Conservation (phyloP, 305 asterid species). For the Petunia hybrid region DNA sequence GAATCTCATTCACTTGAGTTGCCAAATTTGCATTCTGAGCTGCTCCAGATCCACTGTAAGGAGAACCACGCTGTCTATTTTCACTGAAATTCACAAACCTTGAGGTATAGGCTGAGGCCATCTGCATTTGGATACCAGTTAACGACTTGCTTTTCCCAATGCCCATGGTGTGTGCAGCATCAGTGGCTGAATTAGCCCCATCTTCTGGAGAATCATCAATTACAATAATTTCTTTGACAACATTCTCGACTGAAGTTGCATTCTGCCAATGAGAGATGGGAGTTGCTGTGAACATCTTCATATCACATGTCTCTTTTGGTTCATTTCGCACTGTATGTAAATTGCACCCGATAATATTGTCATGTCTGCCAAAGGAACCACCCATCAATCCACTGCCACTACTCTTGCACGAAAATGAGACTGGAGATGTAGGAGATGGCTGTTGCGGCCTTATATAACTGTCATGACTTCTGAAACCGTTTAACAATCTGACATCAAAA, state of each 20-base stretch:
- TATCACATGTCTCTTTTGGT: slow-evolving; percentile 39
- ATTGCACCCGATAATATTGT: slow-evolving; percentile 44
- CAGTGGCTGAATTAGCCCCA: slow-evolving; percentile 28
- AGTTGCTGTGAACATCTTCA: slow-evolving; percentile 38
- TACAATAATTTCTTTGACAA: slow-evolving; percentile 51
- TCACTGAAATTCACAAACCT: slow-evolving; percentile 46
- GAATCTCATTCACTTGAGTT: slow-evolving; percentile 40
- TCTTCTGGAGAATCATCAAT: slow-evolving; percentile 59
- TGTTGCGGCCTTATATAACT: slow-evolving; percentile 41
- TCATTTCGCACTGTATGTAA: slow-evolving; percentile 41
- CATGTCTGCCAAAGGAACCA: slow-evolving; percentile 42
- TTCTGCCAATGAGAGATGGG: slow-evolving; percentile 35
- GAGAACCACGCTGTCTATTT: slow-evolving; percentile 43
- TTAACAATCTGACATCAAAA: slow-evolving; percentile 49
- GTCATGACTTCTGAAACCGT: slow-evolving; percentile 47
- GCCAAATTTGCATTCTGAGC: slow-evolving; percentile 42
- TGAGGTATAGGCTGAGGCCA: slow-evolving; percentile 42
- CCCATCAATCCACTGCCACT: slow-evolving; percentile 39
- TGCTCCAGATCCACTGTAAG: slow-evolving; percentile 42
- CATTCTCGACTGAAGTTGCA: slow-evolving; percentile 42
- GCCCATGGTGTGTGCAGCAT: slow-evolving; percentile 27
- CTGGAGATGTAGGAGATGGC: slow-evolving; percentile 43
- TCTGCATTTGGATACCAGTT: slow-evolving; percentile 35
- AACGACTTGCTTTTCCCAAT: slow-evolving; percentile 38
- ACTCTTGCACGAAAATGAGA: slow-evolving; percentile 43